These are phyloP conservation scores for Didymella keratinophila DNA, from an alignment of 2,329 filamentous ascomycete genomes.

Conservation along the genomic window DNA sequence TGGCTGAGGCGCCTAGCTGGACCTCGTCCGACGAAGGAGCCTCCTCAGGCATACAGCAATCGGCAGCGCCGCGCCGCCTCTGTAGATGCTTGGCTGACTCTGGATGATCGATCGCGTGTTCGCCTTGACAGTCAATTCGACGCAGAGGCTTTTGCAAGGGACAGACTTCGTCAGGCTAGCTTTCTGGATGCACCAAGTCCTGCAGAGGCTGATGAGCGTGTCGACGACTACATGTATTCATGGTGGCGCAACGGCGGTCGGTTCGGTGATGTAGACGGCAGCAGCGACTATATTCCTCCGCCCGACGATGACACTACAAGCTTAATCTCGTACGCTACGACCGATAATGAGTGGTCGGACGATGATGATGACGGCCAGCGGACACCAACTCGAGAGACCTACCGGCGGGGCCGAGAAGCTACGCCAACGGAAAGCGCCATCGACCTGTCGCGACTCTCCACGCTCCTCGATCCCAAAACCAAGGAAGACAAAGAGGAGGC, in stretches of 20 bases:
- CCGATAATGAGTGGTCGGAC: slow-evolving; percentile 52
- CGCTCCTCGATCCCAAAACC: slow-evolving; percentile 80
- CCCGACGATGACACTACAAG: slow-evolving; percentile 79
- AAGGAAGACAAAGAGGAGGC: slow-evolving; percentile 83
- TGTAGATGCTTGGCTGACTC: slow-evolving; percentile 34
- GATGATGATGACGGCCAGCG: slow-evolving; percentile 59
- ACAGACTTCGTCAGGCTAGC: slow-evolving; percentile 59
- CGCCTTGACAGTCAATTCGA: slow-evolving; percentile 62
- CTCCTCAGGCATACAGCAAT: slow-evolving; percentile 4
- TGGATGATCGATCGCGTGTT: slow-evolving; percentile 35
- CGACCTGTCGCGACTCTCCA: slow-evolving; percentile 73
- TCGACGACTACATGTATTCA: slow-evolving; percentile 78
- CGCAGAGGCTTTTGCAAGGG: slow-evolving; percentile 80
- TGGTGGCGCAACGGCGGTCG: slow-evolving; percentile 87
- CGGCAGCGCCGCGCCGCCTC: slow-evolving; percentile 19
- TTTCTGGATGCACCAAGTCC: slow-evolving; percentile 34
- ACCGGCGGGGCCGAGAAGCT: slow-evolving; percentile 57
- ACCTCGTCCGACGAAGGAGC: slow-evolving; percentile 43
- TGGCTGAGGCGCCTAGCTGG: slow-evolving; percentile 67
- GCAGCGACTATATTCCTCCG: slow-evolving; percentile 75
- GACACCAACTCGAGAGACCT: slow-evolving; percentile 76
- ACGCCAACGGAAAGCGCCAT: slow-evolving; percentile 64
- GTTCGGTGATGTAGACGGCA: slow-evolving; percentile 83
- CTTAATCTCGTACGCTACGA: slow-evolving; percentile 71
- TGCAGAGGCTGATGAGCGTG: slow-evolving; percentile 64